Evolutionary conservation across 371 early-diverging fungal species (phyloP).

Genomic region (Apophysomyces elegans): DNA sequence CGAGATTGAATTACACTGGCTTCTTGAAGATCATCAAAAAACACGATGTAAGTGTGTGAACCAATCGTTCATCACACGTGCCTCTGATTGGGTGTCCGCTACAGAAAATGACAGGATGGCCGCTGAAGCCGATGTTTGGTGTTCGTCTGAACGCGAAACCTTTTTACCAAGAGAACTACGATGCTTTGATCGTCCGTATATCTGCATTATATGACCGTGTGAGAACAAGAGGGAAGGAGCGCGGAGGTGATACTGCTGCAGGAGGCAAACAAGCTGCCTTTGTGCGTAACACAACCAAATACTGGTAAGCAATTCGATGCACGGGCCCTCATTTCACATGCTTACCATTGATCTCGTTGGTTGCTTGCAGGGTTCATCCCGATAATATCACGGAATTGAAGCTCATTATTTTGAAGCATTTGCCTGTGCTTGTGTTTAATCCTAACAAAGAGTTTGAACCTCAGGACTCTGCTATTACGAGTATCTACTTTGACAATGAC

Average conservation of each 20-base stretch:
- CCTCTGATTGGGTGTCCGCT: constrained; percentile 14
- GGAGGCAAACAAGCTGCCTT: constrained; percentile 67
- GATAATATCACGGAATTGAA: constrained; percentile 98
- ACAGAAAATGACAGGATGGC: constrained; percentile 86
- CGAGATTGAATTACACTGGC: constrained; percentile 95
- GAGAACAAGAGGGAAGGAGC: constrained; percentile 78
- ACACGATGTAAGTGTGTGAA: constrained; percentile 80
- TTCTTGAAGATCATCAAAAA: constrained; percentile 98
- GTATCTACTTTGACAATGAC: constrained; percentile 98
- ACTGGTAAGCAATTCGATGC: constrained; percentile 66
- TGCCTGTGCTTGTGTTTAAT: constrained; percentile 96
- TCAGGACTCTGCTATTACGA: constrained; percentile 92
- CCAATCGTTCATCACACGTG: constrained; percentile 40
- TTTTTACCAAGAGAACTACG: constrained; percentile 92
- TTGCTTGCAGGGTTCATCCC: constrained; percentile 84
- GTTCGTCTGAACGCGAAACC: constrained; percentile 86
- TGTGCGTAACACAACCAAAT: constrained; percentile 94
- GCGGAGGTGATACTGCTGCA: constrained; percentile 56
- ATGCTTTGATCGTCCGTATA: constrained; percentile 87
- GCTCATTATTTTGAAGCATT: constrained; percentile 89
- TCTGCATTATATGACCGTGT: constrained; percentile 92
- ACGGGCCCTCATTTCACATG: background rate
- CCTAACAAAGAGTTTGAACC: constrained; percentile 75
- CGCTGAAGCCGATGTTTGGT: constrained; percentile 88
- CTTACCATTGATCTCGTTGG: constrained; percentile 1